A percentile compares a stretch with the other conserved stretches of the same genome.
Evolutionary conservation across 140 eudicot species (phyloP).

Genomic region (Erigeron philadelphicus): DNA sequence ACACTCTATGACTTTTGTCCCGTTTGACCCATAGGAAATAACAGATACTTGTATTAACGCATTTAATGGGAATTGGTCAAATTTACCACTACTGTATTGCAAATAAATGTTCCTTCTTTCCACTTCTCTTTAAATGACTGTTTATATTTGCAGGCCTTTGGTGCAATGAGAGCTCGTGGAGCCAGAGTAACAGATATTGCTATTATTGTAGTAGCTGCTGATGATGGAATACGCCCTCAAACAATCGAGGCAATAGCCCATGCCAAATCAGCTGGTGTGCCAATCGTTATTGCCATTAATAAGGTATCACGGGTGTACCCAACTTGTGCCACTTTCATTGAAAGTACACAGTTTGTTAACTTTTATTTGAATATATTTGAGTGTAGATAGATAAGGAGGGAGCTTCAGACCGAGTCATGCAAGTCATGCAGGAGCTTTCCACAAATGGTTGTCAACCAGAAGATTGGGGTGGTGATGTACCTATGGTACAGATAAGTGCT

Average conservation of each 20-base stretch:
- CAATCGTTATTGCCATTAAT: slow-evolving; percentile 76
- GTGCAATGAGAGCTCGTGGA: slow-evolving; percentile 99
- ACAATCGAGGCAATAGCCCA: slow-evolving; percentile 95
- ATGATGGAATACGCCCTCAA: slow-evolving; percentile 94
- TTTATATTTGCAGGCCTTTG: slow-evolving; percentile 65
- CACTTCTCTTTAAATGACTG: not conserved
- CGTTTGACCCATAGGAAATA: not conserved
- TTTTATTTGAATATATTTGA: slow-evolving; percentile 10
- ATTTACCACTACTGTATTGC: not conserved
- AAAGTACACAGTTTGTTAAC: slow-evolving; percentile 7
- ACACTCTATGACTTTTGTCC: not conserved
- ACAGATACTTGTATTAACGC: not conserved
- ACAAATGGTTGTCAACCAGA: slow-evolving; percentile 82
- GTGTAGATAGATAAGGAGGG: slow-evolving; percentile 89
- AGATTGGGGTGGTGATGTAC: slow-evolving; percentile 99
- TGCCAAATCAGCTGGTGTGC: slow-evolving; percentile 94
- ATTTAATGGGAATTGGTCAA: not conserved
- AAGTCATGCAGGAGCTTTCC: slow-evolving; percentile 94
- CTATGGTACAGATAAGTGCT: slow-evolving; percentile 98
- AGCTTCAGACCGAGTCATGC: slow-evolving; percentile 58
- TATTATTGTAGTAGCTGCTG: slow-evolving; percentile 95
- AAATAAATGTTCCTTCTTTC: not conserved
- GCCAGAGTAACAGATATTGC: slow-evolving; percentile 95
- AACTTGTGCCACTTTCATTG: slow-evolving; percentile 15
- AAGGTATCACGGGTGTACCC: slow-evolving; percentile 45